A percentile compares a stretch with the other conserved stretches of the same genome.
Conservation (phyloP, 768 basidiomycete species). For the Kwoniella pini region DNA sequence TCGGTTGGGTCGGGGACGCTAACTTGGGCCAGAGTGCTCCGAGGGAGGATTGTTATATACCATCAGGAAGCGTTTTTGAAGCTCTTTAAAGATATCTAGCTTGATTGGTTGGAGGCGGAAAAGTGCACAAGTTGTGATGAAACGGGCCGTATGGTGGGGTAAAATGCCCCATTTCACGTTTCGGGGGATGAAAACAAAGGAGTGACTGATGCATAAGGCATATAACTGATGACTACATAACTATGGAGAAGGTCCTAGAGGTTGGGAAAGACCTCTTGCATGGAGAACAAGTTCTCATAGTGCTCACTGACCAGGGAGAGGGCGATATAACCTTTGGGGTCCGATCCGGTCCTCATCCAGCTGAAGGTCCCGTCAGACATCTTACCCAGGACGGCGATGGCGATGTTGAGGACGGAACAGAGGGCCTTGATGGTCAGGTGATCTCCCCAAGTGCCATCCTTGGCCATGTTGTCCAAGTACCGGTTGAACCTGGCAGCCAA, state of each 20-base stretch:
- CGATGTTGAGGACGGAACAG: background rate
- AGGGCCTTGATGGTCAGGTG: slow-evolving; percentile 1
- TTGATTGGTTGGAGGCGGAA: background rate
- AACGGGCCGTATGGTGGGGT: too few species aligned
- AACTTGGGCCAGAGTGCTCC: too few species aligned
- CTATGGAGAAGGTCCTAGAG: background rate
- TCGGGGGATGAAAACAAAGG: too few species aligned
- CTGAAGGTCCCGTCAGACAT: background rate
- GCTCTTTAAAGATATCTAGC: background rate
- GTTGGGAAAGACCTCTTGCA: background rate
- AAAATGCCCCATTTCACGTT: too few species aligned
- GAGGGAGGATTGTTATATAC: too few species aligned
- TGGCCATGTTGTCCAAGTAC: background rate
- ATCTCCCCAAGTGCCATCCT: background rate
- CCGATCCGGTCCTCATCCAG: background rate
- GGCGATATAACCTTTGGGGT: background rate
- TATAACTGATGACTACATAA: background rate
- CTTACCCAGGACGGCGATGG: background rate
- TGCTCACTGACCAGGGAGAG: slow-evolving; percentile 1
- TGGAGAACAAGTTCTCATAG: slow-evolving; percentile 6
- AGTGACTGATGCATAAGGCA: slow-evolving; percentile 1
- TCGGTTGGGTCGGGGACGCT: too few species aligned
- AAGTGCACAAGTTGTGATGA: too few species aligned
- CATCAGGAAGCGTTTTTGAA: background rate
- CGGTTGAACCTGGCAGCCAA: too few species aligned